phyloP scores from a whole-genome alignment of 164 flowering plant species.

The Chimonanthus praecox region DNA sequence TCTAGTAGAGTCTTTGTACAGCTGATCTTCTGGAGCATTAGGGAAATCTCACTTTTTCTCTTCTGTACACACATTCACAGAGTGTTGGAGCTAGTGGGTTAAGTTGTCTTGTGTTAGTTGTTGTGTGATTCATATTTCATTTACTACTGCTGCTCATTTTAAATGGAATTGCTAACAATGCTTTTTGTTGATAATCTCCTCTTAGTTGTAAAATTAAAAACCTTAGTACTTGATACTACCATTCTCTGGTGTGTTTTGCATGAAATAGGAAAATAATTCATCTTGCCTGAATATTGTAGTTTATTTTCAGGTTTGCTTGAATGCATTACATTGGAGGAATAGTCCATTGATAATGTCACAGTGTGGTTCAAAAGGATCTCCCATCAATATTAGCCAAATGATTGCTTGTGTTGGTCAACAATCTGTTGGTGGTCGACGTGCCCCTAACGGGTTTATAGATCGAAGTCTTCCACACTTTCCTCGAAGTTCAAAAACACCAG shows the following conservation, averaged over 20 bases:
- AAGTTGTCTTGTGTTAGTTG: too few relatives aligned
- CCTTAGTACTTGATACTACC: neutral
- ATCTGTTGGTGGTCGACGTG: slow-evolving; percentile 89
- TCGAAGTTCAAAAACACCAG: slow-evolving; percentile 65
- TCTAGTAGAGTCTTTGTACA: too few relatives aligned
- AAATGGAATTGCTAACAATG: neutral
- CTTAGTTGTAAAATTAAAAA: neutral
- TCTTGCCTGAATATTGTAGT: neutral
- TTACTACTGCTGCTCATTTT: too few relatives aligned
- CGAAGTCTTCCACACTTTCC: slow-evolving; percentile 95
- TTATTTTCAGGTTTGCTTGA: slow-evolving; percentile 60
- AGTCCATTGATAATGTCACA: slow-evolving; percentile 97
- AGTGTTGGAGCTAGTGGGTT: too few relatives aligned
- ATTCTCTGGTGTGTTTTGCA: neutral
- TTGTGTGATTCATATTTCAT: too few relatives aligned
- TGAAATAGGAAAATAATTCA: neutral
- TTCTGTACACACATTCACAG: too few relatives aligned
- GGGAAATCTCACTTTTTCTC: too few relatives aligned
- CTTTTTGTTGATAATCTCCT: neutral
- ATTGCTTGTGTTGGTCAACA: slow-evolving; percentile 99
- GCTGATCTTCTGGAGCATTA: too few relatives aligned
- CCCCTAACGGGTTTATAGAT: slow-evolving; percentile 88
- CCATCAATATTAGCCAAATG: slow-evolving; percentile 93
- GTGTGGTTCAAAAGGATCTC: slow-evolving; percentile 98
- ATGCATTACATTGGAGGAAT: slow-evolving; percentile 77